Evolutionary conservation across 345 rosid species (phyloP).

Genomic region (Odontarrhena argentea): DNA sequence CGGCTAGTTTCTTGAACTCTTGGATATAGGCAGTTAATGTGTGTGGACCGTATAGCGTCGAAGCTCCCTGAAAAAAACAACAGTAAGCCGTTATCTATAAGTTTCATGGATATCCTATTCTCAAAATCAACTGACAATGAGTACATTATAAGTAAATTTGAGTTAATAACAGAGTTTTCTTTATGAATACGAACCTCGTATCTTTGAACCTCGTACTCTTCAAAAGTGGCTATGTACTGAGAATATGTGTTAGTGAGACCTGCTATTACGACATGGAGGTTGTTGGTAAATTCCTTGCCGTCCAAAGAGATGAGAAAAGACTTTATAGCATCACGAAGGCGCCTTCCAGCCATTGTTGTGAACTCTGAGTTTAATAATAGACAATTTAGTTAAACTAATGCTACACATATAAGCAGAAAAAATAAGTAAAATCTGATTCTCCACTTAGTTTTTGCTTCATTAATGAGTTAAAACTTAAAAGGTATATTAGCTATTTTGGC

Average conservation of each 20-base stretch:
- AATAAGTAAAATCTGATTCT: no score
- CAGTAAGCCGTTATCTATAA: not conserved
- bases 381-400: not conserved
- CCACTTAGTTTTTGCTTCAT: no score
- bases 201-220: constrained; percentile 93
- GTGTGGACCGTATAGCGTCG: constrained; percentile 85
- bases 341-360: constrained; percentile 99
- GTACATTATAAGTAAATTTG: not conserved
- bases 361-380: constrained; percentile 46
- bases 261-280: constrained; percentile 47
- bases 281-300: constrained; percentile 46
- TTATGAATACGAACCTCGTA: constrained; percentile 59
- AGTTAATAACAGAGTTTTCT: not conserved
- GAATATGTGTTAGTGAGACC: constrained; percentile 59
- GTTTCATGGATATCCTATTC: no score
- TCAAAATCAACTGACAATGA: no score
- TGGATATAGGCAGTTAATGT: constrained; percentile 81
- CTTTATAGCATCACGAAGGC: constrained; percentile 89
- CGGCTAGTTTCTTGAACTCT: constrained; percentile 80
- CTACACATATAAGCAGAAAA: no score
- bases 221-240: constrained; percentile 83
- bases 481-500: not conserved
- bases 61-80: constrained; percentile 67
- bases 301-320: constrained; percentile 32
- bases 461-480: no score